A percentile compares a stretch with the other conserved stretches of the same genome.
Evolutionary conservation across 2,329 filamentous ascomycete genomes (phyloP).

Genomic region (Fusarium anthophilum): DNA sequence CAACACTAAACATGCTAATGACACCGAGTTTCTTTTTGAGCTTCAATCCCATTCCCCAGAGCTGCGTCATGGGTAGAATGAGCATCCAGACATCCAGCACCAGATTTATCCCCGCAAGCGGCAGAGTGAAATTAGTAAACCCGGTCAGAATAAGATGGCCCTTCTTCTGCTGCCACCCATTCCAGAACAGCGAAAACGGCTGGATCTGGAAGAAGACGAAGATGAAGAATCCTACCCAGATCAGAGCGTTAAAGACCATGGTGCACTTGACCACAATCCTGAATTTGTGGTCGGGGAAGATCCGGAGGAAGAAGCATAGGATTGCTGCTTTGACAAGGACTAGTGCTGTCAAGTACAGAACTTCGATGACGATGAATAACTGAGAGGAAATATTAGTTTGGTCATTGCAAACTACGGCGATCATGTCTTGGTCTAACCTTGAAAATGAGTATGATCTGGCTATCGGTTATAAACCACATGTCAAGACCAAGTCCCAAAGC

Average conservation of each 20-base stretch:
- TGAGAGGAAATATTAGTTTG: background rate
- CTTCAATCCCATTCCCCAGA: slow-evolving; percentile 15
- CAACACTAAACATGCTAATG: slow-evolving; percentile 26
- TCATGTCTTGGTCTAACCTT: background rate
- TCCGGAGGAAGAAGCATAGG: slow-evolving; percentile 11
- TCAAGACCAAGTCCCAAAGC: slow-evolving; percentile 5
- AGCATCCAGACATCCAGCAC: slow-evolving; percentile 22
- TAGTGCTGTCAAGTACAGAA: background rate
- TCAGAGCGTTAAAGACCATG: background rate
- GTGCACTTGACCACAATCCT: slow-evolving; percentile 1
- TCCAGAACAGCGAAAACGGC: slow-evolving; percentile 6
- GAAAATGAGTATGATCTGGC: background rate
- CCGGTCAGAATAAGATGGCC: background rate
- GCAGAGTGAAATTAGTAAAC: background rate
- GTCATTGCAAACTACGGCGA: rapidly evolving
- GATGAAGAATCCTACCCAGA: background rate
- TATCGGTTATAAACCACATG: slow-evolving; percentile 9
- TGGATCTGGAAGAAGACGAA: background rate
- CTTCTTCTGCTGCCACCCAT: slow-evolving; percentile 10
- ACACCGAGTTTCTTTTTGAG: slow-evolving; percentile 18
- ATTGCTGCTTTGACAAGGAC: slow-evolving; percentile 6
- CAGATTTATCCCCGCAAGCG: slow-evolving; percentile 3
- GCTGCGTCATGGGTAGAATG: slow-evolving; percentile 10
- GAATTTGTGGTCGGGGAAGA: slow-evolving; percentile 14
- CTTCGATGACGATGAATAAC: background rate